Percentiles rank a stretch among this genome's conserved stretches.
These are phyloP conservation scores for Tuber borchii DNA, from an alignment of 495 filamentous ascomycete species.

Conservation along the genomic window DNA sequence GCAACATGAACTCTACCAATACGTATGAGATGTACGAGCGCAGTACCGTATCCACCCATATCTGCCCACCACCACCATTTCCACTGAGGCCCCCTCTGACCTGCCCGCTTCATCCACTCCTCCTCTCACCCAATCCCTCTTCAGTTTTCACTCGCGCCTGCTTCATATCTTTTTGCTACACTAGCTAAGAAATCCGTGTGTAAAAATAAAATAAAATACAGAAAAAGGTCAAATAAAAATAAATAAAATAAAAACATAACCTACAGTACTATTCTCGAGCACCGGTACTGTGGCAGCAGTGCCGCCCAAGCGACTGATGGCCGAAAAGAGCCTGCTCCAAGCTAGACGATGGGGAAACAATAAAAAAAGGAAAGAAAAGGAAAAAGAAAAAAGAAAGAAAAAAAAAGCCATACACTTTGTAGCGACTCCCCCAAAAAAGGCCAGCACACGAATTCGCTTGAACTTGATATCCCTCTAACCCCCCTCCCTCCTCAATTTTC, in stretches of 20 bases:
- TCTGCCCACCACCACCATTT: slow-evolving; percentile 1
- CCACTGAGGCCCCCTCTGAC: slow-evolving; percentile 1
- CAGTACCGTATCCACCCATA: background rate
- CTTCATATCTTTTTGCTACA: background rate
- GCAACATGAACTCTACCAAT: background rate
- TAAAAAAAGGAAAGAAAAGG: background rate
- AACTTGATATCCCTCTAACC: slow-evolving; percentile 33
- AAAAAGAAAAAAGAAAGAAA: slow-evolving; percentile 9
- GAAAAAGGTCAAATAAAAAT: slow-evolving; percentile 12
- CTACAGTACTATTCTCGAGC: background rate
- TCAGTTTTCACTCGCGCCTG: slow-evolving; percentile 3
- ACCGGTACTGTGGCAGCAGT: background rate
- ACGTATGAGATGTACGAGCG: background rate
- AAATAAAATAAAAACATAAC: slow-evolving; percentile 21
- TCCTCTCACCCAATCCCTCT: slow-evolving; percentile 3
- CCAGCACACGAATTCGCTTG: slow-evolving; percentile 32
- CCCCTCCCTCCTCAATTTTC: background rate
- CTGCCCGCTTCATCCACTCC: slow-evolving; percentile 5
- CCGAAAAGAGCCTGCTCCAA: background rate
- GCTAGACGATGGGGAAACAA: background rate
- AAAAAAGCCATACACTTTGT: slow-evolving; percentile 32
- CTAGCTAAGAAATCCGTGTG: background rate
- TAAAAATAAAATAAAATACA: background rate
- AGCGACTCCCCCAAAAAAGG: slow-evolving; percentile 30
- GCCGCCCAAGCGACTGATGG: background rate